phyloP scores from a whole-genome alignment of 2,329 filamentous ascomycete species.

The Metarhizium robertsii region DNA sequence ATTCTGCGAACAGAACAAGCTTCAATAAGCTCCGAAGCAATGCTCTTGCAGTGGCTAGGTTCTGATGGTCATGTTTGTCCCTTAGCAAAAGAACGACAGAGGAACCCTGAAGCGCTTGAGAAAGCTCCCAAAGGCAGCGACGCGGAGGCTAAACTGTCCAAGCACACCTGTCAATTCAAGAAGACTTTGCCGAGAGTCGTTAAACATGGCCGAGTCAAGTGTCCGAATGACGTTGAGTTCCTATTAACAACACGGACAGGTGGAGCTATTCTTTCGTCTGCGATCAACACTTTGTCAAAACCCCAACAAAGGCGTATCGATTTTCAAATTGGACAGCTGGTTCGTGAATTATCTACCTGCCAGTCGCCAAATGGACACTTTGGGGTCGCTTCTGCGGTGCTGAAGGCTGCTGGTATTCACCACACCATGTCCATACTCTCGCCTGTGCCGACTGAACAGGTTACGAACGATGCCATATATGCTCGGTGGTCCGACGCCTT shows the following conservation, averaged over 20 bases:
- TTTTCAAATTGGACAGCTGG: slow-evolving; percentile 36
- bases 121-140: background rate
- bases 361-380: slow-evolving; percentile 38
- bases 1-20: slow-evolving; percentile 38
- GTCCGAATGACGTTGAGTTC: slow-evolving; percentile 26
- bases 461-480: slow-evolving; percentile 2
- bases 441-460: background rate
- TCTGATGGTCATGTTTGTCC: background rate
- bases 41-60: slow-evolving; percentile 34
- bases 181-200: slow-evolving; percentile 31
- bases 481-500: slow-evolving; percentile 49
- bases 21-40: slow-evolving; percentile 34
- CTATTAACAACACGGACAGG: slow-evolving; percentile 30
- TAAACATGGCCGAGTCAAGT: slow-evolving; percentile 22
- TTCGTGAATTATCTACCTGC: slow-evolving; percentile 33
- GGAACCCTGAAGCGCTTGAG: background rate
- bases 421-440: background rate
- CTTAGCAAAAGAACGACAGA: background rate
- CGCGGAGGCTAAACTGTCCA: background rate
- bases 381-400: slow-evolving; percentile 25
- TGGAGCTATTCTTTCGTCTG: slow-evolving; percentile 28
- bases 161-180: slow-evolving; percentile 10
- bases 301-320: slow-evolving; percentile 29
- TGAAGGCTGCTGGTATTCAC: background rate
- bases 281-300: slow-evolving; percentile 22